Base-by-base conservation (phyloP, 257 asterid genomes). In the Voacanga thouarsii region DNA sequence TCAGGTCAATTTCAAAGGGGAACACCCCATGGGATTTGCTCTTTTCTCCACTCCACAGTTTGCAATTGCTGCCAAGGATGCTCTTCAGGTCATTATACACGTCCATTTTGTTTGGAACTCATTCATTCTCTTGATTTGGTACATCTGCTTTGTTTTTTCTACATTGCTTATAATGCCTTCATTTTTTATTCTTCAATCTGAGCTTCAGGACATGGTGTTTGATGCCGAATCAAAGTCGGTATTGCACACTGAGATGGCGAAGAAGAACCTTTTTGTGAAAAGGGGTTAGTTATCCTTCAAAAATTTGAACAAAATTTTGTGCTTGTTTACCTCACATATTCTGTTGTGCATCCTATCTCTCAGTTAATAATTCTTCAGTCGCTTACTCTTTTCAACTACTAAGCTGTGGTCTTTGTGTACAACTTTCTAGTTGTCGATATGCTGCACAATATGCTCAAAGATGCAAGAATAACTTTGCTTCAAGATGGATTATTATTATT, bases 171-270 rank as follows among this genome's bases (percentile, higher is more conserved):
- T 23, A 19, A 2, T 23, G 21, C 63, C 11, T 43, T 69, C 9
- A 30, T 33, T 72, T 15, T 64, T 80, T 43, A 0, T 65, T 56
- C 24, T 71, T 74, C 65, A 37, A 11, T 19, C 41, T 70, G 83
- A 72, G 50, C 3, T 79, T 26, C 78, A 95, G 99, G 98, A 90
- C 51, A 87, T 96, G 98, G 87, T 94, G 84, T 96, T 96, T 82
- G 97, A 96, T 80, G 83, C 92, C 0, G 97, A 96, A 73, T 85
- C 94, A 2, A 93, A 96, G 80, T 92, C 97, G 10, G 84, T 96
- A 30, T 82, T 96, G 92, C 99, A 96, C 82, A 90, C 96, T 30
- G 98, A 93, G 96, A 96, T 96, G 99, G 99, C 98, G 3, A 96
- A 96, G 92, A 96, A 96, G 92, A 96, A 96, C 85, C 98, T 96